These are phyloP conservation scores for Petasospora rhodanensis DNA, from an alignment of 1,139 yeast genomes.

Conservation along the genomic window DNA sequence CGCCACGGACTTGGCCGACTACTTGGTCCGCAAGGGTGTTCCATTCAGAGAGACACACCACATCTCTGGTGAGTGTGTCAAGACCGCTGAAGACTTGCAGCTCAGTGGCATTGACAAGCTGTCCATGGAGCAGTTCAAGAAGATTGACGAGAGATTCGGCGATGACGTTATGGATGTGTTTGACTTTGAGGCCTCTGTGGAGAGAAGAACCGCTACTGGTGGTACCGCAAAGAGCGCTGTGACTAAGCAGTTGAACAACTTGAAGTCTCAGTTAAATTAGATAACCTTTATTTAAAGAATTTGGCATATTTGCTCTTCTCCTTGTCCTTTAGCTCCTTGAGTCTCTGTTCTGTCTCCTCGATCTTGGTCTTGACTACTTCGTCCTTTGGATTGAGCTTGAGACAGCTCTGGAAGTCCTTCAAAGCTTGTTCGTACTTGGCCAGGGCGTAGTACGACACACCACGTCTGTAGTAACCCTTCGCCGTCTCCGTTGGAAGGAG, in stretches of 20 bases:
- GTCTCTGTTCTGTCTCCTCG: constrained; percentile 33
- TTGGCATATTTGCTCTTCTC: constrained; percentile 55
- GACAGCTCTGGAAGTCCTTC: constrained; percentile 42
- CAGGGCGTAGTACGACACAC: constrained; percentile 41
- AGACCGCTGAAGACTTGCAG: constrained; percentile 73
- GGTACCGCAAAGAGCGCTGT: constrained; percentile 96
- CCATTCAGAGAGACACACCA: constrained; percentile 99
- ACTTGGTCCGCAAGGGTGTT: constrained; percentile 94
- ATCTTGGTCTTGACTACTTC: constrained; percentile 43
- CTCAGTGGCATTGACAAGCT: constrained; percentile 80
- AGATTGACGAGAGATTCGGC: constrained; percentile 74
- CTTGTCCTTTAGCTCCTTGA: constrained; percentile 40
- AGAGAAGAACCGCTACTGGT: constrained; percentile 93
- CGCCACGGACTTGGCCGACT: constrained; percentile 97
- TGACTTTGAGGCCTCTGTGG: constrained; percentile 90
- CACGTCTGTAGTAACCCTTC: constrained; percentile 60
- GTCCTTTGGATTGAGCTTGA: constrained; percentile 45
- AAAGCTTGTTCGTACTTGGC: constrained; percentile 49
- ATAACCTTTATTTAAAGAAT: constrained; percentile 37
- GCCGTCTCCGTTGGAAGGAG: constrained; percentile 44
- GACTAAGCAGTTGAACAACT: constrained; percentile 55
- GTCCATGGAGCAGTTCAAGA: constrained; percentile 68
- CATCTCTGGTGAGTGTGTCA: constrained; percentile 95
- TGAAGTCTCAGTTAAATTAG: constrained; percentile 32
- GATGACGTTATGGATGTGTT: constrained; percentile 80